These are phyloP conservation scores for Xylariaceae sp. DNA, from an alignment of 2,329 filamentous ascomycete species.

Conservation along the genomic window DNA sequence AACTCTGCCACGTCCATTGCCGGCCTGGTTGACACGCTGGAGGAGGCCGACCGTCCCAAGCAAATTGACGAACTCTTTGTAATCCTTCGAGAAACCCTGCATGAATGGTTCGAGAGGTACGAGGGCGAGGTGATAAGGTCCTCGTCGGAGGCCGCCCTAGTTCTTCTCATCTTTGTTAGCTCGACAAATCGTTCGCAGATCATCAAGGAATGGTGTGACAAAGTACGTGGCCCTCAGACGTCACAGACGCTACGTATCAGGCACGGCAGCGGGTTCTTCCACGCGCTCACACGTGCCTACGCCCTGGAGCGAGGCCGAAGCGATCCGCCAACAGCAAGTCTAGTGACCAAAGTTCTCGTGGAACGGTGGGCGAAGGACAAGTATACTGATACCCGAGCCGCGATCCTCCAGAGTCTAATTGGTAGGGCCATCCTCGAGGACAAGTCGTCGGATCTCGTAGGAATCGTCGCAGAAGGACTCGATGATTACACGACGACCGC, in stretches of 20 bases:
- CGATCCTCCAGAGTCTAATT: conserved; percentile 58
- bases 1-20: conserved; percentile 9
- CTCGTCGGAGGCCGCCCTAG: conserved; percentile 54
- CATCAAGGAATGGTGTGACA: conserved; percentile 51
- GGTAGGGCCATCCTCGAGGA: conserved; percentile 49
- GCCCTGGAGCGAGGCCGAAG: conserved; percentile 40
- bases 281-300: conserved; percentile 55
- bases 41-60: conserved; percentile 11
- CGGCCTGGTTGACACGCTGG: conserved; percentile 19
- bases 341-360: conserved; percentile 49
- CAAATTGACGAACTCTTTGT: conserved; percentile 27
- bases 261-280: conserved; percentile 55
- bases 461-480: conserved; percentile 60
- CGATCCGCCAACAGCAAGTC: conserved; percentile 24
- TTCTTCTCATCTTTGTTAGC: conserved; percentile 51
- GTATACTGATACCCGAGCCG: conserved; percentile 55
- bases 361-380: conserved; percentile 56
- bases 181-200: conserved; percentile 41
- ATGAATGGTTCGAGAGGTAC: conserved; percentile 51
- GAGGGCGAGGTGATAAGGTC: conserved; percentile 54
- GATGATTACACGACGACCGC: conserved; percentile 92
- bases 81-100: conserved; percentile 40
- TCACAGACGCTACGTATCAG: conserved; percentile 39
- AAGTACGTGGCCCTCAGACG: conserved; percentile 41
- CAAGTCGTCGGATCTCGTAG: conserved; percentile 46